Evolutionary conservation across 768 basidiomycete genomes (phyloP), one percentile per base, ranked within the genome.

Genomic region (Tremella fuciformis): DNA sequence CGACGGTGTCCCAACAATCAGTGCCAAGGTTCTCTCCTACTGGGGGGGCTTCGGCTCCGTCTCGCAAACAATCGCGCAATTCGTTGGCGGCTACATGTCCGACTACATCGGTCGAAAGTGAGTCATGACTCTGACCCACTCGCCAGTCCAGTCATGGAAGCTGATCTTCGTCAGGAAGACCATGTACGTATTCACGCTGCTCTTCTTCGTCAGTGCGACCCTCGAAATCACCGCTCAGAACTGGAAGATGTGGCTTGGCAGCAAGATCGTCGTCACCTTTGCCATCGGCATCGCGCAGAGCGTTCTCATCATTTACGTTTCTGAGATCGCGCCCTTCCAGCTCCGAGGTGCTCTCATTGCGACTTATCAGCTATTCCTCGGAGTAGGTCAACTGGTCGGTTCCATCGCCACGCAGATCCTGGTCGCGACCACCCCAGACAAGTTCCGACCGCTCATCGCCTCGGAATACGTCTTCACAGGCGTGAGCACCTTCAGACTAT

Each of bases 271-370:
- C 34, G 40, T 53, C 37, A 24, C 48, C 21, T 50, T 66, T 29
- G 65, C 53, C 8, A 46, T 66, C 18, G 65, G 65, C 39, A 42
- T 63, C 38, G 62, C 62, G 13, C 61, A 63, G 40, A 22, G 58
- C 6, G 63, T 52, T 46, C 34, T 66, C 0, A 49, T 63, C 62
- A 63, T 55, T 48, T 66, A 63, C 48, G 53, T 66, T 3, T 55
- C 65, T 0, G 65, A 66, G 46, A 6, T 63, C 22, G 53, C 65
- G 9, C 65, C 65, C 37, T 63, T 66, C 62, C 61, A 66, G 40
- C 18, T 66, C 16, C 40, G 65, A 42, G 65, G 65, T 2, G 37
- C 54, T 37, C 59, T 59, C 50, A 55, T 66, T 13, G 51, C 51
- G 26, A 22, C 62, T 16, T 66, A 66, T 24, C 62, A 63, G 50